phyloP scores from a whole-genome alignment of 331 rosid species.

The Stylosanthes scabra region DNA sequence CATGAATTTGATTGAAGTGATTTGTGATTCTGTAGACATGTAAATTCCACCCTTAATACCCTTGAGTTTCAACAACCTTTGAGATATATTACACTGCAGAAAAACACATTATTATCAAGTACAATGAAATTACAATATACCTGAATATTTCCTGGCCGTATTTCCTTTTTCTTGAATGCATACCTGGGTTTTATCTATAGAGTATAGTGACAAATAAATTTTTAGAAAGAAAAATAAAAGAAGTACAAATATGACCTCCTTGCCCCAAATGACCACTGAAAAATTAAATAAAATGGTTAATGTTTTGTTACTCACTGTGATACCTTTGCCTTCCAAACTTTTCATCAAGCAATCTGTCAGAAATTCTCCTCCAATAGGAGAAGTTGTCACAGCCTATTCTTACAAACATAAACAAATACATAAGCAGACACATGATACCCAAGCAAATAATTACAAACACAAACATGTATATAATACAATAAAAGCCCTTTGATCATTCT shows the following conservation, averaged over 20 bases:
- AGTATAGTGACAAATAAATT: slow-evolving; percentile 6
- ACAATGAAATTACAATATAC: slow-evolving; percentile 47
- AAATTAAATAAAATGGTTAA: slow-evolving; percentile 18
- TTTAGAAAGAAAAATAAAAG: background rate
- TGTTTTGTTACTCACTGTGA: slow-evolving; percentile 60
- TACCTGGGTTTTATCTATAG: slow-evolving; percentile 87
- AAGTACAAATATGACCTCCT: slow-evolving; percentile 29
- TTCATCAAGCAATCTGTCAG: slow-evolving; percentile 95
- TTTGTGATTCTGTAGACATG: background rate
- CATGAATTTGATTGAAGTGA: background rate
- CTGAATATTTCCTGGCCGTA: slow-evolving; percentile 95
- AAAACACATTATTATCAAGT: background rate
- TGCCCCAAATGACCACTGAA: slow-evolving; percentile 22
- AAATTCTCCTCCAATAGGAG: slow-evolving; percentile 97
- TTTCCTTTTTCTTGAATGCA: slow-evolving; percentile 95
- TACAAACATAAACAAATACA: slow-evolving; percentile 28
- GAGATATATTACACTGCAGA: background rate
- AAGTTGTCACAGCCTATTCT: slow-evolving; percentile 86
- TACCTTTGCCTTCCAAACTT: slow-evolving; percentile 98
- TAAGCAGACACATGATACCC: slow-evolving; percentile 10
- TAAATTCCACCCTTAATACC: background rate
- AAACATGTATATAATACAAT: slow-evolving; percentile 3
- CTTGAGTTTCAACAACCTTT: background rate
- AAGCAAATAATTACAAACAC: background rate
- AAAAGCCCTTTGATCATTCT: background rate